Base-by-base conservation (phyloP, 75 land plant genomes). In the Pinus taeda region DNA sequence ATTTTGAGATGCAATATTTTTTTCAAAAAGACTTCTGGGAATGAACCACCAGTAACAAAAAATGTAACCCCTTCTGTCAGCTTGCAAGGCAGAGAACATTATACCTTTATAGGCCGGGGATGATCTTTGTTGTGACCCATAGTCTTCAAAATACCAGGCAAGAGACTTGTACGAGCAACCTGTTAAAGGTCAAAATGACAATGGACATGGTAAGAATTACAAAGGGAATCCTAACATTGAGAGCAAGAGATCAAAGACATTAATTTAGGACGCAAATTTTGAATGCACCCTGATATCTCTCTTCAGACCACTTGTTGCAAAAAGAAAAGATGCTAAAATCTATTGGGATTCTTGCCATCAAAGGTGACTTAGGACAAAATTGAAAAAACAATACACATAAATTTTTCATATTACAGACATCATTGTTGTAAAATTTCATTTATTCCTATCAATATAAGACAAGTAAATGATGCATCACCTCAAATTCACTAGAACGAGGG, bases 401-500 rank as follows among this genome's bases (percentile, higher is more conserved):
- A 9, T 49, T 49, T 49, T 49, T 9, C 55, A 49, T 24, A n/a
- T 62, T 62, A 62, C 64, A n/a, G 64, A 62, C 64, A 62, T n/a
- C 21, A 62, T 62, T 20, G 12, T 49, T 49, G 12, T 11, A 8
- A 49, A 49, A 9, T 9, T 9, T 49, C 11, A 9, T 2, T 9
- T 49, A 49, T 49, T 49, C 55, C 55, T 39, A 6, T 39, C 42
- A 39, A 39, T 39, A 6, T 39, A 39, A 49, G 72, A 60, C 6
- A 6, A 24, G 7, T 20, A 37, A 30, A 60, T 3, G 30, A 39
- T 70, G 13, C 65, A 82, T 75, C 76, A 94, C 99, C 96, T 97
- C 98, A 86, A 95, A 93, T 71, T 97, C 99, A 70, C 91, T 76
- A 4, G 97, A 85, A 33, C 99, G 98, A 30, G 99, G 99, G 77